These are phyloP conservation scores for Solanum medicagineum DNA, from an alignment of 257 asterid genomes.

Conservation along the genomic window DNA sequence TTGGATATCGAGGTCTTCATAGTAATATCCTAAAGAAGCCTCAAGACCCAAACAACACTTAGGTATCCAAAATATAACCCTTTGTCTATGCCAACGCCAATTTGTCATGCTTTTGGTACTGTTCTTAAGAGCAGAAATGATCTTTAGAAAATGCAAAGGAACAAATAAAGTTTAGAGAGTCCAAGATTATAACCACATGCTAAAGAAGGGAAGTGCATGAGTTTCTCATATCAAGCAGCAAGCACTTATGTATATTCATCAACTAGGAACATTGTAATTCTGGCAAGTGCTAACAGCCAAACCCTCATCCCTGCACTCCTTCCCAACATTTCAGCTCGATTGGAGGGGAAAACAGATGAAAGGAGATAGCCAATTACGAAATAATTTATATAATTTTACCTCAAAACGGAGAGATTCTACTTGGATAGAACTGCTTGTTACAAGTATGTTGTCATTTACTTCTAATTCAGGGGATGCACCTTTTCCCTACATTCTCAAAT, in stretches of 20 bases:
- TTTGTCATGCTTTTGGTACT: not conserved
- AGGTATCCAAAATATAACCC: not conserved
- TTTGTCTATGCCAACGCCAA: not conserved
- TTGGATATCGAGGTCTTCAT: not conserved
- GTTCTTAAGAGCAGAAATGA: not conserved
- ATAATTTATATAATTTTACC: constrained; percentile 27
- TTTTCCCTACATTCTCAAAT: constrained; percentile 17
- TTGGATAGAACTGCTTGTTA: constrained; percentile 16
- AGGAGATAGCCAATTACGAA: not conserved
- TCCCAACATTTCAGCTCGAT: not conserved
- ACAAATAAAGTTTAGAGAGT: not conserved
- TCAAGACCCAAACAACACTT: not conserved
- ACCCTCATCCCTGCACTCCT: not conserved
- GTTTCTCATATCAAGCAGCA: not conserved
- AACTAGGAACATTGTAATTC: not conserved
- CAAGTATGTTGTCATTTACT: constrained; percentile 16
- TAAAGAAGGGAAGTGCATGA: not conserved
- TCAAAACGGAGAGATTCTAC: constrained; percentile 66
- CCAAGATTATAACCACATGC: not conserved
- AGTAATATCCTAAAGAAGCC: not conserved
- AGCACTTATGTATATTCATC: not conserved
- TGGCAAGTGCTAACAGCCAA: not conserved
- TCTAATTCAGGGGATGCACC: not conserved
- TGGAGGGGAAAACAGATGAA: not conserved
- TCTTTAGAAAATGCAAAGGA: not conserved